Evolutionary conservation across 129 eudicot genomes (phyloP).

Genomic region (Calendula officinalis): DNA sequence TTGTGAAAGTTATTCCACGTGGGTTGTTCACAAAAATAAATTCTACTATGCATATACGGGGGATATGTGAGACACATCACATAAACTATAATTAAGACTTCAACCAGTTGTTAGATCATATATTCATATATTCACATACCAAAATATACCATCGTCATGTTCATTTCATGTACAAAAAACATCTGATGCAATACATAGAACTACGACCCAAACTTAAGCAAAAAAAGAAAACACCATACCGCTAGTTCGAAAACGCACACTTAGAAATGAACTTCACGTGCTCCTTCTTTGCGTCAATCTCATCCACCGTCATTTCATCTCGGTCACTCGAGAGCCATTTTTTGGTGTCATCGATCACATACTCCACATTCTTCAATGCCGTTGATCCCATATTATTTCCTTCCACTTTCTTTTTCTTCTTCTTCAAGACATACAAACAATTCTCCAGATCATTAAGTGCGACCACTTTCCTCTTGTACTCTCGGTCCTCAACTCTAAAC

Average conservation of each 20-base stretch:
- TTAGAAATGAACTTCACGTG: not conserved
- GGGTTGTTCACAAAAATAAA: too few species aligned
- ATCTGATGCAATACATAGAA: not conserved
- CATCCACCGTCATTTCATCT: not conserved
- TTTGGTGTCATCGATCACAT: not conserved
- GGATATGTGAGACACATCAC: too few species aligned
- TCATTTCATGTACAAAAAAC: constrained; percentile 4
- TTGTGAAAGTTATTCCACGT: too few species aligned
- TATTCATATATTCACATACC: too few species aligned
- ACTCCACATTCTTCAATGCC: not conserved
- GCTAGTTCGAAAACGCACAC: not conserved
- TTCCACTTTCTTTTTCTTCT: not conserved
- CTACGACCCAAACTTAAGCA: not conserved
- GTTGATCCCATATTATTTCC: not conserved
- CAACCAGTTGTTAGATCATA: too few species aligned
- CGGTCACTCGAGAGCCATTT: not conserved
- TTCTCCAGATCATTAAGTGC: constrained; percentile 1
- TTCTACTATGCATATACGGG: too few species aligned
- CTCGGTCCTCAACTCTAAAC: constrained; percentile 10
- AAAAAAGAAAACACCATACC: not conserved
- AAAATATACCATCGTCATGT: not conserved
- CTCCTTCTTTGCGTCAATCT: not conserved
- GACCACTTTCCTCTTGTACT: constrained; percentile 6
- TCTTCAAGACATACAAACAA: not conserved
- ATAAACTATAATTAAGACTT: too few species aligned